Conservation (phyloP, 2,329 filamentous ascomycete species). For the Fusarium sp. region DNA sequence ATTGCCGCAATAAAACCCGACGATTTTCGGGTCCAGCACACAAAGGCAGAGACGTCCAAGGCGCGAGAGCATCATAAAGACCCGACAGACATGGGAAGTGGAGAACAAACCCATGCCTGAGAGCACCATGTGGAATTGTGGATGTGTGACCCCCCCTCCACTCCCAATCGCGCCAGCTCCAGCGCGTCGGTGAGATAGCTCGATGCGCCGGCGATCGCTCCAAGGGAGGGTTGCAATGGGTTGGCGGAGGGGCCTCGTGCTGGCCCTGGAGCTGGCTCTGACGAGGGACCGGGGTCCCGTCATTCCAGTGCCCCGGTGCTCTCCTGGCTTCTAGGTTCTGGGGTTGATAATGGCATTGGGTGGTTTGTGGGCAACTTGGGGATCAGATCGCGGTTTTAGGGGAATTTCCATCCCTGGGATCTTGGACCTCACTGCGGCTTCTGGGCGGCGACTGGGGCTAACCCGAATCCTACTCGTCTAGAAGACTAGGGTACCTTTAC, state of each 20-base stretch:
- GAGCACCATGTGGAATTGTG: conserved; percentile 33
- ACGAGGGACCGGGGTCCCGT: conserved; percentile 25
- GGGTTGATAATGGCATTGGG: conserved; percentile 30
- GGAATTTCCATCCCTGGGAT: conserved; percentile 35
- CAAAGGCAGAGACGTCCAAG: background rate
- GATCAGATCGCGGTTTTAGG: conserved; percentile 33
- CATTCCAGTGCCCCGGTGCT: conserved; percentile 40
- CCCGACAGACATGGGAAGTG: conserved; percentile 14
- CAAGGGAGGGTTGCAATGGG: conserved; percentile 25
- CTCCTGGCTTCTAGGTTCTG: conserved; percentile 32
- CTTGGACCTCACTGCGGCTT: conserved; percentile 25
- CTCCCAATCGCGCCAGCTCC: conserved; percentile 25
- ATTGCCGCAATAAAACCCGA: conserved; percentile 8
- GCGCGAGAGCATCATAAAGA: conserved; percentile 5
- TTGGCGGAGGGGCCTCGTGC: conserved; percentile 22
- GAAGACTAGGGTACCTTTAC: conserved; percentile 10
- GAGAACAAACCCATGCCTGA: conserved; percentile 20
- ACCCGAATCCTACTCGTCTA: conserved; percentile 10
- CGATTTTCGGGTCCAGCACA: conserved; percentile 23
- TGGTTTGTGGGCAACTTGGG: conserved; percentile 27
- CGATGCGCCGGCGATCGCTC: conserved; percentile 37
- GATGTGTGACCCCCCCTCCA: conserved; percentile 12
- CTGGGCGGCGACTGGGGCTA: conserved; percentile 24
- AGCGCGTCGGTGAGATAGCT: conserved; percentile 41
- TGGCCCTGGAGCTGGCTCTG: conserved; percentile 30